A percentile compares a stretch with the other conserved stretches of the same genome.
These are phyloP conservation scores for Kazachstania kunashirensis DNA, from an alignment of 805 yeast species.

Conservation along the genomic window DNA sequence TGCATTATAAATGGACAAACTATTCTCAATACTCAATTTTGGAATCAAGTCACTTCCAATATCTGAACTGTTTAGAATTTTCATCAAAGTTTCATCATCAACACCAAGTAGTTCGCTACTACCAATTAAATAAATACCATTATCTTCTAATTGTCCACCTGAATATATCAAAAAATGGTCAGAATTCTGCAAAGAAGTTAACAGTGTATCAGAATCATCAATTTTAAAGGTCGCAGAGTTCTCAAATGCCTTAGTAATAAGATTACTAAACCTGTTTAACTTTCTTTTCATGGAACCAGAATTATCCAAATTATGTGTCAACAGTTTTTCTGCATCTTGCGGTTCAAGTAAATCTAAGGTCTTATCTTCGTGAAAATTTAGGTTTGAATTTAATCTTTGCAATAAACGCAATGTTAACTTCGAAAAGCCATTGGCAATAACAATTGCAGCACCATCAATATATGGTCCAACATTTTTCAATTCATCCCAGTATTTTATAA, in stretches of 20 bases:
- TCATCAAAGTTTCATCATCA: conserved; percentile 34
- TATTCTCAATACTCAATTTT: conserved; percentile 24
- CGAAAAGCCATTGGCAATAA: conserved; percentile 69
- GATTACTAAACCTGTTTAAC: conserved; percentile 64
- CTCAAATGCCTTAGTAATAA: conserved; percentile 58
- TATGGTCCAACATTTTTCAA: conserved; percentile 68
- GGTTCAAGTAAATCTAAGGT: conserved; percentile 39
- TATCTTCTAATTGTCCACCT: conserved; percentile 52
- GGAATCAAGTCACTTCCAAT: conserved; percentile 42
- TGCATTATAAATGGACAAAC: conserved; percentile 23
- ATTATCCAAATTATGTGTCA: conserved; percentile 55
- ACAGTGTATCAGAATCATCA: conserved; percentile 40
- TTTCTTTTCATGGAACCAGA: conserved; percentile 73
- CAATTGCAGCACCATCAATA: conserved; percentile 72
- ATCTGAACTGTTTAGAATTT: conserved; percentile 37
- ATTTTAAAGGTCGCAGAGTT: conserved; percentile 58
- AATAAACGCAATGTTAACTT: conserved; percentile 57
- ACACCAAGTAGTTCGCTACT: conserved; percentile 38
- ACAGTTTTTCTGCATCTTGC: conserved; percentile 51
- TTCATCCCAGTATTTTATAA: conserved; percentile 73
- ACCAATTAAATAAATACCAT: conserved; percentile 75
- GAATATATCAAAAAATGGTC: conserved; percentile 74
- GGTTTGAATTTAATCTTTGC: conserved; percentile 57
- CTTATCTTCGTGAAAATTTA: conserved; percentile 60
- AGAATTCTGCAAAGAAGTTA: conserved; percentile 49